Base-by-base conservation (phyloP, 495 filamentous ascomycete genomes). In the Cryomyces antarcticus region DNA sequence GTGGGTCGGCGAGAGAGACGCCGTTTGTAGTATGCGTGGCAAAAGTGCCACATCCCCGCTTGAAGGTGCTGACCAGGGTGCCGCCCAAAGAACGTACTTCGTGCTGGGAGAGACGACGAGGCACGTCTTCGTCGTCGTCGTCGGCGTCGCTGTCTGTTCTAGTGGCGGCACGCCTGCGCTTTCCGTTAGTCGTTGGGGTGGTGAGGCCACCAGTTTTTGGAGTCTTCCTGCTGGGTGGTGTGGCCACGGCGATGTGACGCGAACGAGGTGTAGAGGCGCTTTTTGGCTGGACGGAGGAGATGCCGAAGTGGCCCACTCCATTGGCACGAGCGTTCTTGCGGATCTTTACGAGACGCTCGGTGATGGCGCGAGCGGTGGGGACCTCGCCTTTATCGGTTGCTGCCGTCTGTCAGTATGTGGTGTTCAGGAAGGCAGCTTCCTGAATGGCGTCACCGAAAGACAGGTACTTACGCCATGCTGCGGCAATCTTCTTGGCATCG, bases 341-440 rank as follows among this genome's bases (percentile, higher is more conserved):
- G 42, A 71, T 65, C 9, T 53, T 60, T n/a, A 53, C 45, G 0
- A 71, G 56, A 5, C 63, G 65, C 44, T 70, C 68, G 6, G 53
- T 57, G 42, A 71, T 67, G n/a, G 68, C 68, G 28, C 67, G 62
- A 0, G 63, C 48, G 28, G 67, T 70, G 0, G 66, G 66, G 5
- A 47, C 50, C 6, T 59, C 49, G 31, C 31, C 46, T 6, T 37
- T 39, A 3, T 51, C 39, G 33, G 13, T 35, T 37, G 56, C 56
- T 62, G 47, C 31, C 11, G n/a, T 9, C 9, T 3, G 5, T 2
- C 24, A 37, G 17, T 44, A 9, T 33, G 39, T 11, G 4, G 41
- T 39, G 31, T 42, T 37, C 28, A 33, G 30, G 27, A 33, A 12
- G 17, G 30, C 37, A 31, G 7, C 13, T 13, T 27, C 31, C 28